phyloP scores from a whole-genome alignment of 2,329 filamentous ascomycete species.

The Phaeosphaeriaceae sp. region DNA sequence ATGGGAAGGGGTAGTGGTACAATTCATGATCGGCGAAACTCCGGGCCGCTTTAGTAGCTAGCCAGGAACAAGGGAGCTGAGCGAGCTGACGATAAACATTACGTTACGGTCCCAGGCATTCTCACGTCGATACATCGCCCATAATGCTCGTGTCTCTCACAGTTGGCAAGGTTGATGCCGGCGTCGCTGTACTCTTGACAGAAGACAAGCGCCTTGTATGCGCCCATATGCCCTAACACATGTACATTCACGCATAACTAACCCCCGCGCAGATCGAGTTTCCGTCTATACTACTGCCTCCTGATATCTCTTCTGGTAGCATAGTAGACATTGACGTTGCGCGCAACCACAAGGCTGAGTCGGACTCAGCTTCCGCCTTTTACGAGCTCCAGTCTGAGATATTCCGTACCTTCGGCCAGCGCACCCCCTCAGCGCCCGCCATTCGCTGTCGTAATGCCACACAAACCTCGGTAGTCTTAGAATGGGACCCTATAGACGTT shows the following conservation, averaged over 20 bases:
- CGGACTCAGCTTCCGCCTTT: slow-evolving; percentile 76
- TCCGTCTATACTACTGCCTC: slow-evolving; percentile 93
- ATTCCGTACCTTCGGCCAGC: slow-evolving; percentile 81
- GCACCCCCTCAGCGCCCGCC: slow-evolving; percentile 75
- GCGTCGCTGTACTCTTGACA: slow-evolving; percentile 94
- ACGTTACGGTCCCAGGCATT: background rate
- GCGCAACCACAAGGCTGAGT: slow-evolving; percentile 82
- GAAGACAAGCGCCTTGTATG: slow-evolving; percentile 94
- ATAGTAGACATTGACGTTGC: slow-evolving; percentile 97
- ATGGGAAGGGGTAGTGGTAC: too few relatives aligned
- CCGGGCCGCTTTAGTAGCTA: background rate
- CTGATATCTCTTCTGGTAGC: slow-evolving; percentile 92
- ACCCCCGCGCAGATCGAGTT: slow-evolving; percentile 81
- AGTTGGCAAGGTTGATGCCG: slow-evolving; percentile 98
- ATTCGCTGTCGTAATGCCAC: slow-evolving; percentile 96
- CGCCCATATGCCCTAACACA: slow-evolving; percentile 28
- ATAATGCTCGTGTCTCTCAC: slow-evolving; percentile 92
- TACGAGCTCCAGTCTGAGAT: slow-evolving; percentile 87
- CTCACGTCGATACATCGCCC: background rate
- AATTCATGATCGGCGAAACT: background rate
- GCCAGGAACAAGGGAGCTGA: slow-evolving; percentile 8
- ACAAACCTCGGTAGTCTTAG: slow-evolving; percentile 96
- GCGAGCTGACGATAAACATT: slow-evolving; percentile 1
- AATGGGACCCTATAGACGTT: slow-evolving; percentile 95
- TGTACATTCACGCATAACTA: slow-evolving; percentile 28